These are phyloP conservation scores for Brassica balearica DNA, from an alignment of 441 rosid genomes.

Conservation along the genomic window DNA sequence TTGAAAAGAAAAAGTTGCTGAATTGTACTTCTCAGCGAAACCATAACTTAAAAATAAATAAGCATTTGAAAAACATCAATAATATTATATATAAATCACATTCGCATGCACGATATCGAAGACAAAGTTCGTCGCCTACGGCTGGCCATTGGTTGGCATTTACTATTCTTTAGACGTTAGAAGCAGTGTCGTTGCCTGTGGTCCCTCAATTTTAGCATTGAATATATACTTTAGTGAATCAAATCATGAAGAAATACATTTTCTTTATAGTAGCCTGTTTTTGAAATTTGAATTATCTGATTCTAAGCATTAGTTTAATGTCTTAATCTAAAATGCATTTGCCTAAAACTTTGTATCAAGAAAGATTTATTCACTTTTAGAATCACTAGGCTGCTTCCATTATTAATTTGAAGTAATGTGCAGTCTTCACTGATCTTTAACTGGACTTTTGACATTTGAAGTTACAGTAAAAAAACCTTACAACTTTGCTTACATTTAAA, in stretches of 20 bases:
- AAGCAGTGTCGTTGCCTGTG: conserved; percentile 31
- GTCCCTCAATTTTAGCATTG: conserved; percentile 19
- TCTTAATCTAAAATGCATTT: background rate
- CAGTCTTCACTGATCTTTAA: background rate
- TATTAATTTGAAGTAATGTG: background rate
- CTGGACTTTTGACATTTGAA: background rate
- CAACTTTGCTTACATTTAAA: no score
- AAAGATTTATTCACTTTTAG: background rate
- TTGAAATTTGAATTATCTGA: conserved; percentile 1
- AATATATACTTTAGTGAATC: background rate
- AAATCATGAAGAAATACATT: background rate
- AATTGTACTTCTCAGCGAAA: background rate
- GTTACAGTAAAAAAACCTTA: background rate
- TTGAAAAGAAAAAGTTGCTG: background rate
- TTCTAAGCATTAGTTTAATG: conserved; percentile 7
- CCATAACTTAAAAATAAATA: background rate
- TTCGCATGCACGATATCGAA: background rate
- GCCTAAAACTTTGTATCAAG: background rate
- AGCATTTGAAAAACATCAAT: background rate
- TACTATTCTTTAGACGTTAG: conserved; percentile 26
- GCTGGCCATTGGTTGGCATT: conserved; percentile 44
- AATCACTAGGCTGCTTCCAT: background rate
- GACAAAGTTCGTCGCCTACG: conserved; percentile 34
- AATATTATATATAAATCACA: background rate
- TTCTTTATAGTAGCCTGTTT: background rate